Base-by-base conservation (phyloP, 2,329 filamentous ascomycete species). In the Leptographium wingfieldii region DNA sequence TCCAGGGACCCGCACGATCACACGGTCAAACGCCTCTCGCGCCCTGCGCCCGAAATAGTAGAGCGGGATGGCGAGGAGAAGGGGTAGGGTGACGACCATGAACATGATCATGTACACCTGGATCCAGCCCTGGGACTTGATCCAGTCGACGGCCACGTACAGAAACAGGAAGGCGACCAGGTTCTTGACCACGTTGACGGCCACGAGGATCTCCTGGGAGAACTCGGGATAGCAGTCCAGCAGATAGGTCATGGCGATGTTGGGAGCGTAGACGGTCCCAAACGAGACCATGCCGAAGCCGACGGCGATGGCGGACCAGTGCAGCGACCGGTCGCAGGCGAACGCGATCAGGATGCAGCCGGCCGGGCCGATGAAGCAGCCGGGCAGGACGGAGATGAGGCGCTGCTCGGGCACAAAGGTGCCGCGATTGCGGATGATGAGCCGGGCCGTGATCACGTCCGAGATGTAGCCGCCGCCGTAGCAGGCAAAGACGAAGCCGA, bases 191-290 rank as follows among this genome's bases (percentile, higher is more conserved):
- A 55, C 59, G 48, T 60, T 60, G 5, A 60, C 29, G 12, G 55
- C 22, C 11, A 40, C 35, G n/a, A 60, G 55, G 31, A 31, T 38
- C 49, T 60, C 59, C 29, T 55, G 46, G 6, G 59, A 55, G 2
- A 60, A 38, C 6, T 27, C 53, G 27, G 49, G 55, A 29, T 60
- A 60, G 59, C 59, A 56, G 38, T 60, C 59, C 10, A 29, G 35
- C 43, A 60, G 48, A 33, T 60, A 60, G 48, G 48, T 57, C 59
- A 60, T 57, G 54, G 59, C 54, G 9, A 60, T 60, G 38, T 29
- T 57, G 12, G 59, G 53, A 3, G 38, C 31, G 14, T n/a, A 48
- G 25, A 54, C 35, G 11, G 55, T 33, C 25, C 59, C 59, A 29
- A 60, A 33, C 31, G 25, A 40, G 48, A 60, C 38, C 16, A 60